Percentiles rank a stretch among this genome's conserved stretches.
Conservation (phyloP, 2,329 filamentous ascomycete species). For the Pestalotiopsis sp. region DNA sequence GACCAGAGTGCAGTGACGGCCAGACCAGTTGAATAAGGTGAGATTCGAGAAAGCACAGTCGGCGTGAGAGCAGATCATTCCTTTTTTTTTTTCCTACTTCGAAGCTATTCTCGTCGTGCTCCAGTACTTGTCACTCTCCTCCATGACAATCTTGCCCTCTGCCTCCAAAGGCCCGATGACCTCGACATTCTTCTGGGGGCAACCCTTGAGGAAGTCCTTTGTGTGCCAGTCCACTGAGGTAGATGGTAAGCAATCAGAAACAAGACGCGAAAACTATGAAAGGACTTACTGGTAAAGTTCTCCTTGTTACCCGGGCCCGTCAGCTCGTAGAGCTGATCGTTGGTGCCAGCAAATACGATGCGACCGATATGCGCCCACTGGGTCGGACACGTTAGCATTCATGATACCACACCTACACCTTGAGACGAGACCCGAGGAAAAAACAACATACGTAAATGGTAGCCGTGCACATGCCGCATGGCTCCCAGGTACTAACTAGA, state of each 20-base stretch:
- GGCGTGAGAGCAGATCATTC: neutral
- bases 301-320: slow-evolving; percentile 51
- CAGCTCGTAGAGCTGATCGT: slow-evolving; percentile 45
- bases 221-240: slow-evolving; percentile 46
- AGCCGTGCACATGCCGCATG: slow-evolving; percentile 53
- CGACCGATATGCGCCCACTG: slow-evolving; percentile 55
- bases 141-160: slow-evolving; percentile 45
- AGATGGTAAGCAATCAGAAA: neutral
- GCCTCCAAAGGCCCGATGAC: slow-evolving; percentile 49
- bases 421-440: slow-evolving; percentile 23
- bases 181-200: slow-evolving; percentile 50
- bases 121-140: slow-evolving; percentile 51
- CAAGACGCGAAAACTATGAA: neutral
- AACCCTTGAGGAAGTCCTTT: slow-evolving; percentile 45
- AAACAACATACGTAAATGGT: slow-evolving; percentile 28
- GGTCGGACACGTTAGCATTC: neutral
- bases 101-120: slow-evolving; percentile 27
- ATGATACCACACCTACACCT: neutral
- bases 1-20: no score
- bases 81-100: neutral
- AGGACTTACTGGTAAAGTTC: slow-evolving; percentile 44
- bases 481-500: slow-evolving; percentile 56
- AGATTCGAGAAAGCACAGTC: neutral
- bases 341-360: slow-evolving; percentile 52
- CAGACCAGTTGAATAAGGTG: no score